Conservation (phyloP, 73 alveolate species). For the Diophrys sp. region DNA sequence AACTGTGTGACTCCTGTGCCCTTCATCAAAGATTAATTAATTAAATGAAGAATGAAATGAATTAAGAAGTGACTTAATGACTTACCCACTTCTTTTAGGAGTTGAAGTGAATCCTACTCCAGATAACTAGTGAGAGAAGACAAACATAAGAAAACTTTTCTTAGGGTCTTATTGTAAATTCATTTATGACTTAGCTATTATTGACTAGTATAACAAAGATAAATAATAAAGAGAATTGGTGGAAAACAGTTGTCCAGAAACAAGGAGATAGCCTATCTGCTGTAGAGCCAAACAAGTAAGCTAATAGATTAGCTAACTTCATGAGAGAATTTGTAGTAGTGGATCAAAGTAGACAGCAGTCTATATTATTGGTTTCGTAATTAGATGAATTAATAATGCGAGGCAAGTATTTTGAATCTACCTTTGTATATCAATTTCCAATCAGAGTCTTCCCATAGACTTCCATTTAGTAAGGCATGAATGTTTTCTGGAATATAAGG, state of each 20-base stretch:
- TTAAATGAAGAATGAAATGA: too few relatives aligned
- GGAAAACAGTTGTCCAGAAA: constrained; percentile 52
- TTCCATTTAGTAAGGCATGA: too few relatives aligned
- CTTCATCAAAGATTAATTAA: too few relatives aligned
- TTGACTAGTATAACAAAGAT: constrained; percentile 82
- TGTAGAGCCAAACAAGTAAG: constrained; percentile 52
- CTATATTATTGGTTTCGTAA: too few relatives aligned
- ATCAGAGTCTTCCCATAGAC: too few relatives aligned
- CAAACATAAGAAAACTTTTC: constrained; percentile 16
- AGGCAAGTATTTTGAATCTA: too few relatives aligned
- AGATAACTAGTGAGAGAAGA: constrained; percentile 6
- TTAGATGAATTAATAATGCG: too few relatives aligned
- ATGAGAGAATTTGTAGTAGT: constrained; percentile 45
- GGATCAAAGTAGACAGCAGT: background rate
- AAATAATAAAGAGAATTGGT: constrained; percentile 69
- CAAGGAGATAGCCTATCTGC: constrained; percentile 77
- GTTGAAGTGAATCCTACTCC: constrained; percentile 39
- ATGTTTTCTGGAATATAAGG: too few relatives aligned
- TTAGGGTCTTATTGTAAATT: constrained; percentile 48
- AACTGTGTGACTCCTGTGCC: too few relatives aligned
- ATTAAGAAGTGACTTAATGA: constrained; percentile 54
- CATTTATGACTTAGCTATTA: constrained; percentile 81
- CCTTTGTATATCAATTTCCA: too few relatives aligned
- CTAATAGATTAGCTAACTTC: constrained; percentile 46
- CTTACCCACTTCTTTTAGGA: constrained; percentile 46